Conservation (phyloP, 1,284 basidiomycete genomes). For the Marasmius oreades region DNA sequence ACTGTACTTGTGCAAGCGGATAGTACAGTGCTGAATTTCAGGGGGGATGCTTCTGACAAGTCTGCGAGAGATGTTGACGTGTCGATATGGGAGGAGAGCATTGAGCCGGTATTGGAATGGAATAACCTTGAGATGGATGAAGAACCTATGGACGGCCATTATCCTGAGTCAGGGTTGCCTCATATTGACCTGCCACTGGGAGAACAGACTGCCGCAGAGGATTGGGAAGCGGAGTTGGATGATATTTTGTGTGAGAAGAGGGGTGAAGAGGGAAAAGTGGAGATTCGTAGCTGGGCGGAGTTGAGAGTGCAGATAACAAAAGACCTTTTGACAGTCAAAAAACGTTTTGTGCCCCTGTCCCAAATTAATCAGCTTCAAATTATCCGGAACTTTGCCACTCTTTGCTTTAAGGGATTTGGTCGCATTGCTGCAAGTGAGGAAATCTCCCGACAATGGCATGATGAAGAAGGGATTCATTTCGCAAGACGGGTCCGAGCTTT, state of each 20-base stretch:
- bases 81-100: background rate
- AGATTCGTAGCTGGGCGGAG: background rate
- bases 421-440: conserved; percentile 27
- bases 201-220: background rate
- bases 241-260: background rate
- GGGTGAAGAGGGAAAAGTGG: conserved; percentile 17
- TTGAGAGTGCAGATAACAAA: conserved; percentile 24
- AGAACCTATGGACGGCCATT: background rate
- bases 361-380: conserved; percentile 32
- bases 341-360: conserved; percentile 17
- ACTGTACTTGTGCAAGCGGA: too few species aligned
- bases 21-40: too few species aligned
- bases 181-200: background rate
- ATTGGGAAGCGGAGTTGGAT: conserved; percentile 10
- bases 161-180: too few species aligned
- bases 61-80: too few species aligned
- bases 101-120: background rate
- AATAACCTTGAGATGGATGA: background rate
- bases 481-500: conserved; percentile 26
- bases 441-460: conserved; percentile 33
- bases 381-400: conserved; percentile 31
- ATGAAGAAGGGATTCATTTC: conserved; percentile 24
- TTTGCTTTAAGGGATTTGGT: conserved; percentile 27
- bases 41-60: too few species aligned
- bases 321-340: conserved; percentile 21